Percentiles rank a stretch among this genome's conserved stretches.
These are phyloP conservation scores for Nicotiana obtusifolia DNA, from an alignment of 257 asterid genomes.

Conservation along the genomic window DNA sequence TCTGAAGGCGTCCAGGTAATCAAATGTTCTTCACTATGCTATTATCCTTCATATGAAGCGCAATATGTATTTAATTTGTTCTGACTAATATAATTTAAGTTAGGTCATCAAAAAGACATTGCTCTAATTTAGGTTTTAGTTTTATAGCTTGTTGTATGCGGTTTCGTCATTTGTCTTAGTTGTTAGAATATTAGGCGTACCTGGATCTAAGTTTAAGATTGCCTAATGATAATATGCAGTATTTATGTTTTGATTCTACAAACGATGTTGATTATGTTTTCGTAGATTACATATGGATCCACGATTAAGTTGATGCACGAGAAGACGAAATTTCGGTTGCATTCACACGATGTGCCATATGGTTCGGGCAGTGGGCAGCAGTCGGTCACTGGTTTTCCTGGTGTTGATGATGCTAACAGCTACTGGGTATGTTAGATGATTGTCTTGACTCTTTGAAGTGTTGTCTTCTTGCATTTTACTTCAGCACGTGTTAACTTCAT, in stretches of 20 bases:
- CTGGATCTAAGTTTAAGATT: background rate
- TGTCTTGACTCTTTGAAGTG: background rate
- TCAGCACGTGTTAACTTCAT: background rate
- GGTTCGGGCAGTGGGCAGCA: slow-evolving; percentile 99
- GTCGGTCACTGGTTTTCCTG: slow-evolving; percentile 78
- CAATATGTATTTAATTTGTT: background rate
- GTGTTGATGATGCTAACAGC: slow-evolving; percentile 84
- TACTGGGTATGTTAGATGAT: slow-evolving; percentile 60
- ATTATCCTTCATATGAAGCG: background rate
- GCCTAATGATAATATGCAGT: background rate
- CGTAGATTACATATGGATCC: slow-evolving; percentile 77
- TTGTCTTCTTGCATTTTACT: background rate
- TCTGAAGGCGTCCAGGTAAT: slow-evolving; percentile 89
- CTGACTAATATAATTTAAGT: background rate
- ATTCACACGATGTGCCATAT: slow-evolving; percentile 91
- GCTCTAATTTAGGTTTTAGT: background rate
- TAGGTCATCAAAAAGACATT: background rate
- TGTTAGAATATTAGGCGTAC: background rate
- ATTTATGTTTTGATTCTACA: background rate
- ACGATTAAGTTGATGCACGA: slow-evolving; percentile 88
- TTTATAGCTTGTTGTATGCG: background rate
- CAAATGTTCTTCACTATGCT: background rate
- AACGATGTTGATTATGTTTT: slow-evolving; percentile 2
- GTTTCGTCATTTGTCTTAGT: background rate
- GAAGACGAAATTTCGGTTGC: slow-evolving; percentile 65